phyloP scores from a whole-genome alignment of 2,329 filamentous ascomycete genomes.

The Beauveria rudraprayagi region DNA sequence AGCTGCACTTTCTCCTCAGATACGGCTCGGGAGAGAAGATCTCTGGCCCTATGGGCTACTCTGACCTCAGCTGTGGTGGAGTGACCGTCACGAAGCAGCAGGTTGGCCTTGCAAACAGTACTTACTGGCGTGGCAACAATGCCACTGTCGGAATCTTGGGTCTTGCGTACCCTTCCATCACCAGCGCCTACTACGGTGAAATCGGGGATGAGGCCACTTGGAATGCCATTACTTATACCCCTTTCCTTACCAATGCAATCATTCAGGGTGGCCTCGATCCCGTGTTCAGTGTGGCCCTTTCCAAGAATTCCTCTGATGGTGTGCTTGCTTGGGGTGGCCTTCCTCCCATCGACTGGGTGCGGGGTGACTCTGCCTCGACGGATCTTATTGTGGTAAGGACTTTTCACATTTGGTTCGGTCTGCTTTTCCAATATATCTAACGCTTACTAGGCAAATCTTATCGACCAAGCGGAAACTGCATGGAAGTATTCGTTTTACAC shows the following conservation, averaged over 20 bases:
- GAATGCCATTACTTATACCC: conserved; percentile 36
- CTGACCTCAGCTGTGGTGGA: conserved; percentile 38
- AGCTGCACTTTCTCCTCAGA: conserved; percentile 37
- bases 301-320: conserved; percentile 37
- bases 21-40: conserved; percentile 43
- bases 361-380: conserved; percentile 24
- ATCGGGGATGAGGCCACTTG: conserved; percentile 29
- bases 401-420: no score
- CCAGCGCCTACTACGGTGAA: conserved; percentile 37
- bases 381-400: conserved; percentile 39
- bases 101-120: conserved; percentile 40
- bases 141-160: conserved; percentile 43
- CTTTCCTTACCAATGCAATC: conserved; percentile 41
- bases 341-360: conserved; percentile 28
- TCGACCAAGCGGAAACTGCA: conserved; percentile 27
- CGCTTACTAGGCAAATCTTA: conserved; percentile 35
- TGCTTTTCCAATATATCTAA: conserved; percentile 1
- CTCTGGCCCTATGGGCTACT: conserved; percentile 38
- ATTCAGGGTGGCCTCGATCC: conserved; percentile 36
- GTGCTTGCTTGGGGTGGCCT: conserved; percentile 40
- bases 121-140: conserved; percentile 45
- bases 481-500: conserved; percentile 46
- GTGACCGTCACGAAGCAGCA: conserved; percentile 37
- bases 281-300: conserved; percentile 40
- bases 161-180: conserved; percentile 42